phyloP scores from a whole-genome alignment of 176 grass and related monocot genomes.

The Carex pumila region DNA sequence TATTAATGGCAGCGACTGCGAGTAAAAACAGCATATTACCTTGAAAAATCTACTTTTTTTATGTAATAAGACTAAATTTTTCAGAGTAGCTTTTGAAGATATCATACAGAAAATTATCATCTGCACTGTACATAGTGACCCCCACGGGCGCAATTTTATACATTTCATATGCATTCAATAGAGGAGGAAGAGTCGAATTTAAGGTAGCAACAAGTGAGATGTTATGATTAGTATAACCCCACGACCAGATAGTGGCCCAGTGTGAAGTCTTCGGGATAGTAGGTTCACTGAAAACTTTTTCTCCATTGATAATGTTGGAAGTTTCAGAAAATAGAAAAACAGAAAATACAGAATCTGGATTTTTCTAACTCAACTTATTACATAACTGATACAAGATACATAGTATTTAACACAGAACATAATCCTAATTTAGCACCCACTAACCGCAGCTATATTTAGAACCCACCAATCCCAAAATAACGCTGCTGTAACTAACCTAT shows the following conservation, averaged over 20 bases:
- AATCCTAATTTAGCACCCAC: too few species aligned
- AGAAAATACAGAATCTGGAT: too few species aligned
- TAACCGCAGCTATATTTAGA: too few species aligned
- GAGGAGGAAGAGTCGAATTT: slow-evolving; percentile 20
- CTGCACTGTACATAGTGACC: not conserved
- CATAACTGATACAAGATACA: too few species aligned
- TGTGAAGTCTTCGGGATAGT: not conserved
- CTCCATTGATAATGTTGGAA: too few species aligned
- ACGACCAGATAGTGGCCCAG: not conserved
- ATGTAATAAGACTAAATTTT: not conserved
- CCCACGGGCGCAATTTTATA: not conserved
- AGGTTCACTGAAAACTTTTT: not conserved
- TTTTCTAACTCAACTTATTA: too few species aligned
- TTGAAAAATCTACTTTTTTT: not conserved
- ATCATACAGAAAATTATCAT: slow-evolving; percentile 1
- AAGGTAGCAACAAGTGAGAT: not conserved
- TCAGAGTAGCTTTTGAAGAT: not conserved
- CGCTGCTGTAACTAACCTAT: too few species aligned
- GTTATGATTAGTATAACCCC: not conserved
- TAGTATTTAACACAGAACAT: too few species aligned
- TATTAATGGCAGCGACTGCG: not conserved
- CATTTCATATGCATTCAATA: slow-evolving; percentile 29
- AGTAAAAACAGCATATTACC: not conserved
- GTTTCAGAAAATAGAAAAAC: too few species aligned
- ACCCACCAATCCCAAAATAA: too few species aligned